Conservation (phyloP, 257 asterid genomes). For the Fraxinus americana region DNA sequence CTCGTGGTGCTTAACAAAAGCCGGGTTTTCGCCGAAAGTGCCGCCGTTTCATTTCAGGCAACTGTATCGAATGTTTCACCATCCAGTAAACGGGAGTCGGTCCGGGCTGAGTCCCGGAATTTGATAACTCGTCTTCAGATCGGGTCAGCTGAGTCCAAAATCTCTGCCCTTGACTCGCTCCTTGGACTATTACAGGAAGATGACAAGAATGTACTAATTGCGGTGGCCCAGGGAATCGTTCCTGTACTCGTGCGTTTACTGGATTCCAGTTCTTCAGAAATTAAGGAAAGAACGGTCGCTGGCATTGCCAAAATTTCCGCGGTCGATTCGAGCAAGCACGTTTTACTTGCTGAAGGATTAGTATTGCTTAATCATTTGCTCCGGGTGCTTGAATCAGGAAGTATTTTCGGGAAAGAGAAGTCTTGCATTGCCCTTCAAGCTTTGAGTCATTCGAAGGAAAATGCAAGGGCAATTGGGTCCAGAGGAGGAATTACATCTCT, state of each 20-base stretch:
- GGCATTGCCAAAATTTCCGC: conserved; percentile 73
- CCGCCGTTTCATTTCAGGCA: conserved; percentile 19
- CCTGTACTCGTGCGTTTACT: conserved; percentile 74
- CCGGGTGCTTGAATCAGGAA: conserved; percentile 82
- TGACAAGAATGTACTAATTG: conserved; percentile 68
- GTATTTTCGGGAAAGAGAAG: conserved; percentile 81
- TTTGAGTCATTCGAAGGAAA: conserved; percentile 74
- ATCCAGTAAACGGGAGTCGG: conserved; percentile 47
- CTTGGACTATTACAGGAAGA: conserved; percentile 74
- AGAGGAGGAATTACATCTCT: conserved; percentile 88
- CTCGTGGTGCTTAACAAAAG: conserved; percentile 56
- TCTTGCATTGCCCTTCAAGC: conserved; percentile 66
- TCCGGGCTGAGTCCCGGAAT: conserved; percentile 65
- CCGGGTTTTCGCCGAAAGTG: conserved; percentile 42
- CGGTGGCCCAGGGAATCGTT: conserved; percentile 80
- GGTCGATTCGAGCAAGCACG: conserved; percentile 67
- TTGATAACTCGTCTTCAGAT: conserved; percentile 82
- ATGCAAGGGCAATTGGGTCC: conserved; percentile 84
- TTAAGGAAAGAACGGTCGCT: conserved; percentile 70
- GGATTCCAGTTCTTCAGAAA: conserved; percentile 68
- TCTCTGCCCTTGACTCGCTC: conserved; percentile 65
- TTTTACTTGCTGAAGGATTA: conserved; percentile 66
- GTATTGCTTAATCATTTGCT: conserved; percentile 60
- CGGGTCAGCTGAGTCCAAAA: conserved; percentile 81
- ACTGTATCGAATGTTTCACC: conserved; percentile 18